phyloP scores from a whole-genome alignment of 2,329 filamentous ascomycete species.

The Nigrospora sphaerica region DNA sequence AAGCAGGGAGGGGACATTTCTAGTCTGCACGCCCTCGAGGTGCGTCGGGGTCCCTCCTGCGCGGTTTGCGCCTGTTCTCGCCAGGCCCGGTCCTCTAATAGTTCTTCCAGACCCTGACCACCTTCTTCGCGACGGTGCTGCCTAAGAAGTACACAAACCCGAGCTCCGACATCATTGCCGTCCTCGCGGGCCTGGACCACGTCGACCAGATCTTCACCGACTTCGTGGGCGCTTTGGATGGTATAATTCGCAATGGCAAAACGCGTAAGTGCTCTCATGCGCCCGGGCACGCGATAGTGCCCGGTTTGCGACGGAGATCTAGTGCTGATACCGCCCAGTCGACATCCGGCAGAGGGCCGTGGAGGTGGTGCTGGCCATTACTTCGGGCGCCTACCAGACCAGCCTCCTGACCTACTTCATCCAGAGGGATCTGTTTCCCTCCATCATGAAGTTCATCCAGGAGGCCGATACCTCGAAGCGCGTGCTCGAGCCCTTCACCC shows the following conservation, averaged over 20 bases:
- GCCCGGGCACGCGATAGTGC: background rate
- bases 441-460: conserved; percentile 90
- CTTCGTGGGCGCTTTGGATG: conserved; percentile 76
- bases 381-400: conserved; percentile 92
- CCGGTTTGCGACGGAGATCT: background rate
- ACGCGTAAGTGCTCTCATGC: conserved; percentile 45
- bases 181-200: conserved; percentile 82
- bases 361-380: conserved; percentile 72
- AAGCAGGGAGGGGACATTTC: conserved; percentile 53
- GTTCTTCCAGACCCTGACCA: conserved; percentile 67
- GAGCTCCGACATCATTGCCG: conserved; percentile 86
- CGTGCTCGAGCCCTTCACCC: conserved; percentile 68
- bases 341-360: conserved; percentile 74
- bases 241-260: conserved; percentile 71
- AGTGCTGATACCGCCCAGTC: conserved; percentile 37
- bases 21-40: conserved; percentile 78
- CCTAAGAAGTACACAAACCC: conserved; percentile 91
- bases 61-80: too few species aligned
- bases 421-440: conserved; percentile 87
- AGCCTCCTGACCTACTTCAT: conserved; percentile 92
- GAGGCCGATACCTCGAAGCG: conserved; percentile 60
- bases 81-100: too few species aligned
- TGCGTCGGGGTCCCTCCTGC: conserved; percentile 29
- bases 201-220: conserved; percentile 84
- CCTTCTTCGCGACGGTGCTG: conserved; percentile 76